phyloP scores from a whole-genome alignment of 176 grass and related monocot species.

The Rhynchospora pubera region DNA sequence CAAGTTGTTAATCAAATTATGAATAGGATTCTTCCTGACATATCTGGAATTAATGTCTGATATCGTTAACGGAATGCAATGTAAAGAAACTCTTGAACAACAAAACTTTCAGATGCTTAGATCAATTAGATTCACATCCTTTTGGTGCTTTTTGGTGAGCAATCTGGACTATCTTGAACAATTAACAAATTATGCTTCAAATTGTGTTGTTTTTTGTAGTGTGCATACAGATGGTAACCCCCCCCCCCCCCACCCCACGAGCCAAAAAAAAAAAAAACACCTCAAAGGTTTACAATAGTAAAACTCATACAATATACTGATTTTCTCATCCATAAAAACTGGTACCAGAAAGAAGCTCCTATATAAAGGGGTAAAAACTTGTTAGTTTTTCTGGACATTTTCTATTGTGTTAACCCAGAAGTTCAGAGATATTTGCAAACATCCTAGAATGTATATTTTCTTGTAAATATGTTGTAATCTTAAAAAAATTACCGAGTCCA shows the following conservation, averaged over 20 bases:
- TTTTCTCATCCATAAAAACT: neutral
- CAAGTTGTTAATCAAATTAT: slow-evolving; percentile 80
- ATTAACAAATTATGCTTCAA: neutral
- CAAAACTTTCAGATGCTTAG: neutral
- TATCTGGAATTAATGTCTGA: slow-evolving; percentile 96
- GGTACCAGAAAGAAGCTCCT: neutral
- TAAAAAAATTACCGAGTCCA: neutral
- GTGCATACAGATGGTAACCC: neutral
- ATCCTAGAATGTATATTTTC: neutral
- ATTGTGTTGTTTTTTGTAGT: neutral
- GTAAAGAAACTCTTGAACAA: neutral
- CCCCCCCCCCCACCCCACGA: too few species aligned
- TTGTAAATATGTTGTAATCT: neutral
- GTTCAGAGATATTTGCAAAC: neutral
- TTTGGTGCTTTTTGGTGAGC: neutral
- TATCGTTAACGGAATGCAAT: slow-evolving; percentile 32
- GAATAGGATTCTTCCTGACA: slow-evolving; percentile 58
- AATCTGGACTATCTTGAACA: neutral
- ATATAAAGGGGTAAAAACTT: neutral
- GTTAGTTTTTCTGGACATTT: neutral
- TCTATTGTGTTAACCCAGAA: neutral
- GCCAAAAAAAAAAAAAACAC: too few species aligned
- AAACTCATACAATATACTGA: neutral
- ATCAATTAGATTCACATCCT: neutral
- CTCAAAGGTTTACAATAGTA: neutral